phyloP scores from a whole-genome alignment of 1,139 yeast species.

The Candida buenavistaensis region DNA sequence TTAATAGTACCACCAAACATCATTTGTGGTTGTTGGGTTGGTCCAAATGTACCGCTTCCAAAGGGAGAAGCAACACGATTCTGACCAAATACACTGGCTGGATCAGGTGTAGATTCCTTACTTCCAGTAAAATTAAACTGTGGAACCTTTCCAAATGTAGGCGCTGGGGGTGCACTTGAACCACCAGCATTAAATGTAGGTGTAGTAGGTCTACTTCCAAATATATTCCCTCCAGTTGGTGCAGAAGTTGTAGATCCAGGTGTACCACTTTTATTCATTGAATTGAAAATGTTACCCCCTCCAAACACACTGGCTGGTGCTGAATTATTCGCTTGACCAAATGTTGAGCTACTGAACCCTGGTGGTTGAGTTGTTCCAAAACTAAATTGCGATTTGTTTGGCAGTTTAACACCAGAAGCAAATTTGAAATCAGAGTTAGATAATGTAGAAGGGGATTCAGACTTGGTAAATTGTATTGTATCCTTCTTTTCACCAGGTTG shows the following conservation, averaged over 20 bases:
- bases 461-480: too few species aligned
- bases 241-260: neutral
- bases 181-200: slow-evolving; percentile 12
- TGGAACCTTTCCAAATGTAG: slow-evolving; percentile 10
- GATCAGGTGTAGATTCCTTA: slow-evolving; percentile 29
- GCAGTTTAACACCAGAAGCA: slow-evolving; percentile 13
- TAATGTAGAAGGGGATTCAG: slow-evolving; percentile 3
- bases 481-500: slow-evolving; percentile 10
- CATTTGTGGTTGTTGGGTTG: slow-evolving; percentile 6
- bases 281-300: too few species aligned
- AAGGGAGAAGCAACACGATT: slow-evolving; percentile 13
- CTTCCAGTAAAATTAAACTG: slow-evolving; percentile 21
- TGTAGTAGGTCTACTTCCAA: slow-evolving; percentile 11
- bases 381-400: slow-evolving; percentile 5
- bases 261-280: neutral
- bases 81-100: slow-evolving; percentile 22
- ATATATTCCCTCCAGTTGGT: slow-evolving; percentile 1
- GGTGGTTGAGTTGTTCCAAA: slow-evolving; percentile 8
- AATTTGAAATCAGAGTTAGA: slow-evolving; percentile 13
- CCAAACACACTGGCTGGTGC: slow-evolving; percentile 7
- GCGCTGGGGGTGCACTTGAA: slow-evolving; percentile 1
- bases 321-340: slow-evolving; percentile 12
- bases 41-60: slow-evolving; percentile 8
- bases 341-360: too few species aligned
- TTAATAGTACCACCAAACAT: slow-evolving; percentile 9